These are phyloP conservation scores for Raphanus hybrid DNA, from an alignment of 441 rosid genomes.

Conservation along the genomic window DNA sequence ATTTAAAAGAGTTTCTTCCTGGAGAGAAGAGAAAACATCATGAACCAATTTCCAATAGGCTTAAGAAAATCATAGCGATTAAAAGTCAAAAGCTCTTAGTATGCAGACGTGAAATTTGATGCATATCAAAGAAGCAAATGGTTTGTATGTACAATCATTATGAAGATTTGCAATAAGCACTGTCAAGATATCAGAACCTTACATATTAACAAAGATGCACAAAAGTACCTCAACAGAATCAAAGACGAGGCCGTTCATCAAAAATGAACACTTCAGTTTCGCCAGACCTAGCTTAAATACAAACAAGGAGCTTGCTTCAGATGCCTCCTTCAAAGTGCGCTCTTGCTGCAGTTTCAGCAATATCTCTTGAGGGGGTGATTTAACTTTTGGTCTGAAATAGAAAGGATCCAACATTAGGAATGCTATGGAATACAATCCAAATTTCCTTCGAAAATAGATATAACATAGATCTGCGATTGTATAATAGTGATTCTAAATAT, in stretches of 20 bases:
- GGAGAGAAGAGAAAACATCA: conserved; percentile 39
- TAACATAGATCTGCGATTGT: conserved; percentile 15
- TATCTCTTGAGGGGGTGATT: conserved; percentile 85
- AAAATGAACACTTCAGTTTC: conserved; percentile 71
- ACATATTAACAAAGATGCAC: conserved; percentile 14
- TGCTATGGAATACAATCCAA: conserved; percentile 28
- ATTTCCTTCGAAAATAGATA: conserved; percentile 23
- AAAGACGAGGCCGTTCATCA: conserved; percentile 97
- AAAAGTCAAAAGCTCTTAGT: conserved; percentile 20
- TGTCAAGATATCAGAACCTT: conserved; percentile 26
- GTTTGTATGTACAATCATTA: conserved; percentile 21
- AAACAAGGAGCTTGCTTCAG: conserved; percentile 83
- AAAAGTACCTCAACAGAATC: conserved; percentile 87
- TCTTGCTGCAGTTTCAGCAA: conserved; percentile 89
- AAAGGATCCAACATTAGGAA: conserved; percentile 29
- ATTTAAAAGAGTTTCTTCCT: conserved; percentile 85
- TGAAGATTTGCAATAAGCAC: conserved; percentile 21
- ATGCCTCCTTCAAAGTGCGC: conserved; percentile 56
- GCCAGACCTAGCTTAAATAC: conserved; percentile 91
- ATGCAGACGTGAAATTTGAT: conserved; percentile 32
- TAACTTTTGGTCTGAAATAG: conserved; percentile 72
- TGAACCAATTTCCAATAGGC: conserved; percentile 19
- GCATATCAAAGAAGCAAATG: conserved; percentile 21
- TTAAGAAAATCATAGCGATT: conserved; percentile 9
- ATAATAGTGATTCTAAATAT: conserved; percentile 24